Evolutionary conservation across 1,284 basidiomycete species (phyloP), one percentile per base, ranked within the genome.

Genomic region (Austroboletus sp.): DNA sequence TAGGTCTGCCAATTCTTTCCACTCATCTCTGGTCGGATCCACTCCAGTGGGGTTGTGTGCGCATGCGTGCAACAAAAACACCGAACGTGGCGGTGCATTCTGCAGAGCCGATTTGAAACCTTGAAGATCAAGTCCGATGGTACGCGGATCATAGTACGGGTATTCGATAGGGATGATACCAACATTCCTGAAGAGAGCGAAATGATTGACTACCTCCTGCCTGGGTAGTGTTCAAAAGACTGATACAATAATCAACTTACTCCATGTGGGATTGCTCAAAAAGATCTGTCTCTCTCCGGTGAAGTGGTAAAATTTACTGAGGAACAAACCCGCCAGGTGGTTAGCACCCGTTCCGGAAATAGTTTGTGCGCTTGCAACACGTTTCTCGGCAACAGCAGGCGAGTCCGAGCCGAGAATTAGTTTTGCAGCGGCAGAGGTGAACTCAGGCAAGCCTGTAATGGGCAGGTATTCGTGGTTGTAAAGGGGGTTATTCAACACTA

Each of bases 41-140:
- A 96, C 90, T 3, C 95, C 93, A 0, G 94, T 97, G 4, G 95
- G 95, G 61, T 95, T 94, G 66, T 95, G 94, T 33, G 95, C 95
- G 65, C 93, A 94, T 7, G 90, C 89, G 61, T 96, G 91, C 36
- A 98, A 66, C 52, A 98, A 70, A 66, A 98, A 87, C 40, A 93
- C 85, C 3, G 91, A 95, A 35, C 80, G 77, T 13, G 75, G 68
- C 9, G 86, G 79, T 3, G 89, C 85, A 19, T 68, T 73, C 54
- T 75, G 62, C 44, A 95, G 67, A 38, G 87, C 70, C 25, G 70
- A 71, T 41, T 85, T 70, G 66, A 96, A 80, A 27, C 85, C 87
- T 15, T 73, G 66, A 63, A 85, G 89, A 63, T 95, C 91, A 36
- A 98, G 79, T 3, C 84, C 85, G 55, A 96, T 89, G 10, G 89